A percentile compares a stretch with the other conserved stretches of the same genome.
Evolutionary conservation across 2,329 filamentous ascomycete species (phyloP).

Genomic region (Monascus ruber): DNA sequence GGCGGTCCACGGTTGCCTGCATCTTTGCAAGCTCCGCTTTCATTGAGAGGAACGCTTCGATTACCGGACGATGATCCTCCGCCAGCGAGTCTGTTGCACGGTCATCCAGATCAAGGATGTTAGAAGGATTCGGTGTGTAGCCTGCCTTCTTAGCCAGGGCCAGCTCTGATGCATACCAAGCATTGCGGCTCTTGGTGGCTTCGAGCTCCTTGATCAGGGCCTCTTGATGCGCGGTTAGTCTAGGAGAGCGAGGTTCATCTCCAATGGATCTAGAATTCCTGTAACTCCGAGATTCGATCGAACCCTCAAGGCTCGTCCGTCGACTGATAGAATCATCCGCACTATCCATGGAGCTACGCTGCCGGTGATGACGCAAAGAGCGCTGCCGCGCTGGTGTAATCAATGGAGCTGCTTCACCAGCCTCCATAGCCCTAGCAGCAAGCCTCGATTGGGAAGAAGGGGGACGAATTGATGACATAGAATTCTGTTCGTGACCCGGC

Average conservation of each 20-base stretch:
- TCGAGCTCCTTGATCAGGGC: conserved; percentile 80
- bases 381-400: conserved; percentile 36
- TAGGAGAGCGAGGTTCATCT: conserved; percentile 36
- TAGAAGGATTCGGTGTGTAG: conserved; percentile 61
- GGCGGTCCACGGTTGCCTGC: conserved; percentile 78
- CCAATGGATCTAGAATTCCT: conserved; percentile 30
- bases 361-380: conserved; percentile 46
- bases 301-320: conserved; percentile 28
- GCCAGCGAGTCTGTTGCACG: conserved; percentile 67
- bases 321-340: conserved; percentile 45
- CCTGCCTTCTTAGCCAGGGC: conserved; percentile 84
- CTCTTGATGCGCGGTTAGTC: conserved; percentile 38
- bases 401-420: conserved; percentile 34
- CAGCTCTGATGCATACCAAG: conserved; percentile 93
- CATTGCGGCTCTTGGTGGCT: conserved; percentile 70
- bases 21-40: conserved; percentile 79
- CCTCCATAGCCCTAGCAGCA: conserved; percentile 36
- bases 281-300: conserved; percentile 25
- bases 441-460: conserved; percentile 47
- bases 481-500: conserved; percentile 35
- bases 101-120: conserved; percentile 64
- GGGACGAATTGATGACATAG: conserved; percentile 48
- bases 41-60: conserved; percentile 89
- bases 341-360: conserved; percentile 59
- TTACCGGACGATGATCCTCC: conserved; percentile 81